Conservation (phyloP, 805 yeast genomes). For the Kluyveromyces nonfermentans region DNA sequence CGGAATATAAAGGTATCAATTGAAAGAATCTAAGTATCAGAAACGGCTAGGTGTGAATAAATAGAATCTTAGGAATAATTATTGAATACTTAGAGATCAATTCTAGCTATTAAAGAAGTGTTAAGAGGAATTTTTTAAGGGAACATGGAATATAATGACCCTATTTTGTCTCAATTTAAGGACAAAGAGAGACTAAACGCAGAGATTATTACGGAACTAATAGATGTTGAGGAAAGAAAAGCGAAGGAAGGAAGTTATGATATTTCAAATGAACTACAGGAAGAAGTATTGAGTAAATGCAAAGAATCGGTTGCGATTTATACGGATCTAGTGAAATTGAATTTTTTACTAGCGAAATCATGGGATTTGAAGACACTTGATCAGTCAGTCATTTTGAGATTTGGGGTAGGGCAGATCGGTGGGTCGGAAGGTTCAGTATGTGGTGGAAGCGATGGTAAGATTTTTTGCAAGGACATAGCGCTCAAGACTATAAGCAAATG, state of each 20-base stretch:
- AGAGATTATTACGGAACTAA: constrained; percentile 5
- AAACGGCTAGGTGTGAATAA: not conserved
- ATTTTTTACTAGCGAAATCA: constrained; percentile 21
- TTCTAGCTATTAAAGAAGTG: too few species aligned
- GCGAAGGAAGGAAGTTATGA: not conserved
- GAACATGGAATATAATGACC: constrained; percentile 8
- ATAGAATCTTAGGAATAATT: too few species aligned
- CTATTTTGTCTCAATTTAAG: constrained; percentile 8
- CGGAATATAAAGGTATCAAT: not conserved
- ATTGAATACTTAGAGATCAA: too few species aligned
- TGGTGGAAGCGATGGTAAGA: constrained; percentile 12
- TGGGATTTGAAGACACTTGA: constrained; percentile 28
- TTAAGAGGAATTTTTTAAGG: too few species aligned
- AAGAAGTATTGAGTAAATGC: constrained; percentile 18
- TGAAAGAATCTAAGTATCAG: not conserved
- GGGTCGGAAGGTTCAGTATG: not conserved
- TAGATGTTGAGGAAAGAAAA: constrained; percentile 4
- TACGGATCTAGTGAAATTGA: constrained; percentile 21
- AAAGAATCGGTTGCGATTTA: constrained; percentile 19
- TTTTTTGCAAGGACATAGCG: constrained; percentile 46
- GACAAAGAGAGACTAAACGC: constrained; percentile 5
- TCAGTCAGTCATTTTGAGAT: constrained; percentile 22
- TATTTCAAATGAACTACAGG: not conserved
- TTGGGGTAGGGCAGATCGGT: constrained; percentile 10
- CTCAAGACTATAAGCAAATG: constrained; percentile 44